Evolutionary conservation across 78 protist genomes (phyloP).

Genomic region (Acrasis kona): DNA sequence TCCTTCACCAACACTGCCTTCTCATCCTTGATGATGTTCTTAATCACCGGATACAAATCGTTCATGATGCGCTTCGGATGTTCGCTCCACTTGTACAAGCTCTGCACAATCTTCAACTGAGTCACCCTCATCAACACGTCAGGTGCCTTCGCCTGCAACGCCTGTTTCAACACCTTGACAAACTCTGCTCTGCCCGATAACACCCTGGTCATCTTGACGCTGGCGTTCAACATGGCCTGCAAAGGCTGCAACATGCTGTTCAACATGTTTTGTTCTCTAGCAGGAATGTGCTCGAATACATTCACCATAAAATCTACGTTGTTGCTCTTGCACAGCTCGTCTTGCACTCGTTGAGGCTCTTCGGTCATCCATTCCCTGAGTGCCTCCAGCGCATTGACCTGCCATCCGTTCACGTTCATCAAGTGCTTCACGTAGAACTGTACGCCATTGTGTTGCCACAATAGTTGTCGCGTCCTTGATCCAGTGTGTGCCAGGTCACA

Average conservation of each 20-base stretch:
- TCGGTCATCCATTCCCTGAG: constrained; percentile 51
- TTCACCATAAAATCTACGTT: background rate
- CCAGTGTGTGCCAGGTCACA: constrained; percentile 72
- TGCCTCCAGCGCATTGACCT: constrained; percentile 67
- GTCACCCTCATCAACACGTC: background rate
- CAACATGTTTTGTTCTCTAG: background rate
- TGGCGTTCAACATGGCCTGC: background rate
- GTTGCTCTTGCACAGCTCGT: background rate
- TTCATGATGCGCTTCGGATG: background rate
- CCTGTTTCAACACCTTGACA: background rate
- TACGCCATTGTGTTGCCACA: constrained; percentile 57
- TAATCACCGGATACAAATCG: background rate
- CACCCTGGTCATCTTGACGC: background rate
- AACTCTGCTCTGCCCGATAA: background rate
- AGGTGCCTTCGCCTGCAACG: background rate
- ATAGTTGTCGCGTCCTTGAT: constrained; percentile 39
- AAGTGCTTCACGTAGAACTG: constrained; percentile 41
- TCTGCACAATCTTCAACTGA: background rate
- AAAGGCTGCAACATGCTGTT: background rate
- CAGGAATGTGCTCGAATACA: background rate
- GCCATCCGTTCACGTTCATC: constrained; percentile 43
- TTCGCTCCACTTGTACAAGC: background rate
- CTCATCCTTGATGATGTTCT: background rate
- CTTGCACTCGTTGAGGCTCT: background rate
- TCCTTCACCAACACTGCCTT: background rate